Evolutionary conservation across 495 filamentous ascomycete genomes (phyloP).

Genomic region (Trichoderma gamsii): DNA sequence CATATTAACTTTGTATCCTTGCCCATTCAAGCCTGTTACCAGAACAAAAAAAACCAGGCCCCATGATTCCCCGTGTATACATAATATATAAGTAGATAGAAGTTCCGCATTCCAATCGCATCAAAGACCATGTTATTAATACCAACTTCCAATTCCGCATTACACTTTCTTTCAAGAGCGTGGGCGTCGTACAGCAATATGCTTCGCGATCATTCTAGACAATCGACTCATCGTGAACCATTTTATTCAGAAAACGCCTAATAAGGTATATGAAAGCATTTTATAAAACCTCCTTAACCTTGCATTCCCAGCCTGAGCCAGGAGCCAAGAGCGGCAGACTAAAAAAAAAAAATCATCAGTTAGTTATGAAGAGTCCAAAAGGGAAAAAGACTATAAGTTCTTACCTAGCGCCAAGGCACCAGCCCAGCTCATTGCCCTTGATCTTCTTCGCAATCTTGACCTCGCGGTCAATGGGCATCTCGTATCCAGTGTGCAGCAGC

Average conservation of each 20-base stretch:
- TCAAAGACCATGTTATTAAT: neutral
- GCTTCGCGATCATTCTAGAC: neutral
- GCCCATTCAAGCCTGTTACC: neutral
- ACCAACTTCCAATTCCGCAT: neutral
- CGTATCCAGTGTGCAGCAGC: slow-evolving; percentile 90
- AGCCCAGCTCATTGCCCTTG: slow-evolving; percentile 91
- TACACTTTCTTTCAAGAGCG: neutral
- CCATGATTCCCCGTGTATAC: neutral
- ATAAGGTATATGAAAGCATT: neutral
- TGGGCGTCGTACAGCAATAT: neutral
- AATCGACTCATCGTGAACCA: neutral
- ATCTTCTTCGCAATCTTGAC: slow-evolving; percentile 99
- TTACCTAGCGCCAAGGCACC: slow-evolving; percentile 95
- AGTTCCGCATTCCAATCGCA: neutral
- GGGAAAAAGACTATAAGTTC: slow-evolving; percentile 22
- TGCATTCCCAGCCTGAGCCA: slow-evolving; percentile 46
- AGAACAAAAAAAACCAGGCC: neutral
- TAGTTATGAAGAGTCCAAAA: slow-evolving; percentile 2
- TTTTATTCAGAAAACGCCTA: slow-evolving; percentile 14
- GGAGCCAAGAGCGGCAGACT: slow-evolving; percentile 42
- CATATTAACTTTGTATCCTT: neutral
- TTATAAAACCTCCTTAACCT: slow-evolving; percentile 40
- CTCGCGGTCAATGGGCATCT: slow-evolving; percentile 93
- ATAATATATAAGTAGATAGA: neutral
- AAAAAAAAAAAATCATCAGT: slow-evolving; percentile 31